phyloP scores from a whole-genome alignment of 495 filamentous ascomycete genomes.

The Aspergillus panamensis region DNA sequence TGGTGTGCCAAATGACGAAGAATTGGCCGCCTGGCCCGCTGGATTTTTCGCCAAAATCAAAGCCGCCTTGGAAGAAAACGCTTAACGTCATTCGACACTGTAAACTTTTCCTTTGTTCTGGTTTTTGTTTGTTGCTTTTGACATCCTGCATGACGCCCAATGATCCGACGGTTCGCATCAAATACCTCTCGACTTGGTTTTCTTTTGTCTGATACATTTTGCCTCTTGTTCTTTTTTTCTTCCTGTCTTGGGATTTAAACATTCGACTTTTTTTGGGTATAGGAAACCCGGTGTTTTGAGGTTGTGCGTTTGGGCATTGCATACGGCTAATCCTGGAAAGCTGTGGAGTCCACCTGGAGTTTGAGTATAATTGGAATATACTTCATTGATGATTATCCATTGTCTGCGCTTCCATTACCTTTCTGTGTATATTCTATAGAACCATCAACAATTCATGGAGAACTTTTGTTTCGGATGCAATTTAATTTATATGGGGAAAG shows the following conservation, averaged over 20 bases:
- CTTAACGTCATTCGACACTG: conserved; percentile 22
- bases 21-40: conserved; percentile 66
- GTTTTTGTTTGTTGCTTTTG: conserved; percentile 11
- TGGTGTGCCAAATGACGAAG: conserved; percentile 65
- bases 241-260: conserved; percentile 7
- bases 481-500: no score
- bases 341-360: conserved; percentile 15
- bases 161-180: conserved; percentile 20
- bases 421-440: conserved; percentile 2
- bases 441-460: not conserved
- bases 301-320: conserved; percentile 17
- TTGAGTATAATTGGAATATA: conserved; percentile 21
- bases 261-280: conserved; percentile 15
- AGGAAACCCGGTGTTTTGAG: conserved; percentile 16
- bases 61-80: conserved; percentile 55
- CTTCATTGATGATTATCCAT: conserved; percentile 9
- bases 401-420: not conserved
- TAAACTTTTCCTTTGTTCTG: conserved; percentile 18
- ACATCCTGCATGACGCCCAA: conserved; percentile 18
- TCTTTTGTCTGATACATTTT: conserved; percentile 16
- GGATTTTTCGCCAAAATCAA: conserved; percentile 64
- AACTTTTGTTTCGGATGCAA: no score
- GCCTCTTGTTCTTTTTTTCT: not conserved
- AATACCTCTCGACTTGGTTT: conserved; percentile 14
- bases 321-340: conserved; percentile 8